phyloP scores from a whole-genome alignment of 1,139 yeast species.

The Pichiaceae sp. region DNA sequence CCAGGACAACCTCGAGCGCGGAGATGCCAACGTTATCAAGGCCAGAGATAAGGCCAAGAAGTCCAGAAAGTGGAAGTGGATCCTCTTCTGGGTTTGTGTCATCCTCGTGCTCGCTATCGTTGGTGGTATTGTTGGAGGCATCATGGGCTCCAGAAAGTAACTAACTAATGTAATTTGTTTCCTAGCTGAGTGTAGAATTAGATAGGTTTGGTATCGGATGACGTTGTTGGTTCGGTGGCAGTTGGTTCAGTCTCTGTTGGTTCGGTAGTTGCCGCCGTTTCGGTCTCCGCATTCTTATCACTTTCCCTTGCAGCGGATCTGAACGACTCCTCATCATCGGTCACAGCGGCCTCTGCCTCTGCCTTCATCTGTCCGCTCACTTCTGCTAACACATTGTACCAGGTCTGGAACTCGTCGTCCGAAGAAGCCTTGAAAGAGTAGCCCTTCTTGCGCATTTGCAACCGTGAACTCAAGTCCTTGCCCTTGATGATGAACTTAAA shows the following conservation, averaged over 20 bases:
- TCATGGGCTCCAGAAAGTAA: background rate
- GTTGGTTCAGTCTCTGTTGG: background rate
- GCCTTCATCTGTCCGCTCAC: constrained; percentile 23
- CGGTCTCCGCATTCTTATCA: background rate
- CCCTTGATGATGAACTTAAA: constrained; percentile 35
- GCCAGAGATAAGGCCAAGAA: constrained; percentile 86
- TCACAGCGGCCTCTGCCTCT: constrained; percentile 1
- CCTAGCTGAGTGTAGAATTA: too few species aligned
- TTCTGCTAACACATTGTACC: constrained; percentile 35
- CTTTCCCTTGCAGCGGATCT: background rate
- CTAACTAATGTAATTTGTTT: background rate
- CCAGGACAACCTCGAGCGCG: constrained; percentile 86
- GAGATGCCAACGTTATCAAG: constrained; percentile 87
- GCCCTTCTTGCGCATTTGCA: constrained; percentile 28
- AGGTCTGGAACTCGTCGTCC: constrained; percentile 33
- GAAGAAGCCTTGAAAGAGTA: constrained; percentile 35
- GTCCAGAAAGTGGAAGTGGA: constrained; percentile 87
- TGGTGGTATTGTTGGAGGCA: constrained; percentile 30
- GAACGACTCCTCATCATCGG: background rate
- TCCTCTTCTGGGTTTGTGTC: constrained; percentile 67
- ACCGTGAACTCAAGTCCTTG: constrained; percentile 28
- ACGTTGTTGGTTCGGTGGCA: background rate
- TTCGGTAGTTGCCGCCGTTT: background rate
- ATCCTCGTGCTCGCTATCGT: constrained; percentile 59
- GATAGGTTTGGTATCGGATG: too few species aligned